These are phyloP conservation scores for Emydomyces testavorans DNA, from an alignment of 2,329 filamentous ascomycete genomes.

Conservation along the genomic window DNA sequence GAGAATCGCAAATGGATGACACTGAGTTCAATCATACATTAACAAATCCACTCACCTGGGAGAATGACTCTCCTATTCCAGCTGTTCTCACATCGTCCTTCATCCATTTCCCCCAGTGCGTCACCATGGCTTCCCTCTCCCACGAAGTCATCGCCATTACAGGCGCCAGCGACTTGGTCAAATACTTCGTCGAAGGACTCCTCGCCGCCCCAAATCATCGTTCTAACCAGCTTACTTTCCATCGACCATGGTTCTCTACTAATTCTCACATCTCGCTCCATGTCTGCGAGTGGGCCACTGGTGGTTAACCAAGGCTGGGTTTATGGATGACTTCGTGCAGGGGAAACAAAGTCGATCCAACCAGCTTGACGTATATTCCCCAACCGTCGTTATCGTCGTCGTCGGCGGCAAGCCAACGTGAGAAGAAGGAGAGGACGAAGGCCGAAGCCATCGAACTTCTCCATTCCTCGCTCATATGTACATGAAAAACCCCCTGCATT, in stretches of 20 bases:
- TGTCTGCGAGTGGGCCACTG: not conserved
- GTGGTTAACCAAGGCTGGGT: too few species aligned
- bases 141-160: constrained; percentile 2
- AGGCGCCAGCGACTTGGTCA: constrained; percentile 7
- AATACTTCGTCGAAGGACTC: constrained; percentile 9
- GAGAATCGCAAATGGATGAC: constrained; percentile 25
- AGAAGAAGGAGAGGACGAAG: too few species aligned
- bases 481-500: too few species aligned
- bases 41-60: not conserved
- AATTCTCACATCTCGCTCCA: constrained; percentile 1
- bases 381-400: too few species aligned
- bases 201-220: not conserved
- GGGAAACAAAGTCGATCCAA: too few species aligned
- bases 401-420: too few species aligned
- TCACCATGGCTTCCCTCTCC: not conserved
- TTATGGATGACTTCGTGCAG: too few species aligned
- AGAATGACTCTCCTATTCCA: too few species aligned
- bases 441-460: too few species aligned
- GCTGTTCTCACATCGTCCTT: not conserved
- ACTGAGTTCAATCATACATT: constrained; percentile 17
- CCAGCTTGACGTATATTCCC: too few species aligned
- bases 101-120: not conserved
- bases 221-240: not conserved
- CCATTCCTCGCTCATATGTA: too few species aligned
- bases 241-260: constrained; percentile 5